Percentiles rank a stretch among this genome's conserved stretches.
Evolutionary conservation across 305 asterid genomes (phyloP).

Genomic region (Solanum hybrid): DNA sequence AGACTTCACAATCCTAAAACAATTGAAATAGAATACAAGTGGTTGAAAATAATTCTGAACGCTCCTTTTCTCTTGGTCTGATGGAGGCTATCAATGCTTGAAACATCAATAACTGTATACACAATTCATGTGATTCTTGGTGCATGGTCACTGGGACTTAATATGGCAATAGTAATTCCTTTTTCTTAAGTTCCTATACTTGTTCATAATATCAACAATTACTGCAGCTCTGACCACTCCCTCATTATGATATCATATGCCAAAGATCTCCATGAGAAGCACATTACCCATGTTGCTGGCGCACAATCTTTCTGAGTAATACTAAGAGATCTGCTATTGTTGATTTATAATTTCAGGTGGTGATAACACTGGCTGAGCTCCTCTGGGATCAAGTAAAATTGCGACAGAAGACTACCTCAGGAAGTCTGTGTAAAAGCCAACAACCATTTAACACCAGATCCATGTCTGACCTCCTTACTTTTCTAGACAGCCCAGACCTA

Average conservation of each 20-base stretch:
- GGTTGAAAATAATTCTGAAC: neutral
- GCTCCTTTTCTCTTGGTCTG: neutral
- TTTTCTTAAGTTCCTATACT: neutral
- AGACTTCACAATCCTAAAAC: neutral
- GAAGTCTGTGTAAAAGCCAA: slow-evolving; percentile 34
- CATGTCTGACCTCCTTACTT: slow-evolving; percentile 65
- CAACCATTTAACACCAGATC: slow-evolving; percentile 63
- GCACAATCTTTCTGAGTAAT: neutral
- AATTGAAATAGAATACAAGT: neutral
- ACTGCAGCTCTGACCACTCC: neutral
- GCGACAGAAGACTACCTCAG: slow-evolving; percentile 25
- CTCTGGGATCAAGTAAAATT: slow-evolving; percentile 66
- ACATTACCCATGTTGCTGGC: neutral
- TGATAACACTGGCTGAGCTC: slow-evolving; percentile 64
- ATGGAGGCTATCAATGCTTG: neutral
- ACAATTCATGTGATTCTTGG: neutral
- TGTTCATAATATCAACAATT: neutral
- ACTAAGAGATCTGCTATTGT: neutral
- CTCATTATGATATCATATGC: neutral
- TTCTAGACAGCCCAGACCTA: slow-evolving; percentile 48
- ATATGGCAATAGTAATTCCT: neutral
- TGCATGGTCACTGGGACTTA: neutral
- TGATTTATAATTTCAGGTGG: slow-evolving; percentile 37
- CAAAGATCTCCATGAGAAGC: neutral
- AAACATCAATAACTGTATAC: neutral